Conservation (phyloP, 371 early-diverging fungal genomes). For the Nematocida homosporus region DNA sequence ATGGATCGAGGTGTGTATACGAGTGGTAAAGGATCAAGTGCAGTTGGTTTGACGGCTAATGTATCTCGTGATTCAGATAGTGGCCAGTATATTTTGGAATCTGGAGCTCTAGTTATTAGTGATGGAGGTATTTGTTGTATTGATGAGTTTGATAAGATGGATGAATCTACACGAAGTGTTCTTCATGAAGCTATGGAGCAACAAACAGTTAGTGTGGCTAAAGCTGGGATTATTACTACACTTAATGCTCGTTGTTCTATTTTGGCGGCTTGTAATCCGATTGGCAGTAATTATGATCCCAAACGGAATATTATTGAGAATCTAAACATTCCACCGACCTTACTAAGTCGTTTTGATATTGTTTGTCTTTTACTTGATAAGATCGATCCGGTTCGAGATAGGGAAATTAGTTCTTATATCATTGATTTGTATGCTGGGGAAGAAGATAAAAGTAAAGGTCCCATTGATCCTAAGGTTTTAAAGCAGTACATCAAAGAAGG, state of each 20-base stretch:
- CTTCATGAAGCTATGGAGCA: slow-evolving; percentile 69
- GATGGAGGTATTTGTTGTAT: slow-evolving; percentile 68
- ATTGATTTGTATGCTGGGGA: slow-evolving; percentile 55
- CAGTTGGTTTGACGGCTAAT: slow-evolving; percentile 96
- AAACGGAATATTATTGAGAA: slow-evolving; percentile 68
- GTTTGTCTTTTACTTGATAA: slow-evolving; percentile 67
- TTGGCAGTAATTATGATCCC: slow-evolving; percentile 67
- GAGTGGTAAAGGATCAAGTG: slow-evolving; percentile 92
- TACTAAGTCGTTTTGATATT: slow-evolving; percentile 68
- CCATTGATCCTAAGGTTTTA: slow-evolving; percentile 52
- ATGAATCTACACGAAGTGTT: slow-evolving; percentile 68
- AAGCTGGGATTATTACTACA: slow-evolving; percentile 69
- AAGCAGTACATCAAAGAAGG: slow-evolving; percentile 71
- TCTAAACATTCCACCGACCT: slow-evolving; percentile 67
- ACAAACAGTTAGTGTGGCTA: slow-evolving; percentile 68
- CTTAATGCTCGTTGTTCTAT: slow-evolving; percentile 68
- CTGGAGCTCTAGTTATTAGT: slow-evolving; percentile 67
- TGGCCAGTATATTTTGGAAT: slow-evolving; percentile 79
- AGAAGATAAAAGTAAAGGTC: slow-evolving; percentile 8
- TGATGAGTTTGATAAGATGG: slow-evolving; percentile 69
- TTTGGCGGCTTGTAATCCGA: slow-evolving; percentile 68
- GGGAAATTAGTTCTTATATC: slow-evolving; percentile 66
- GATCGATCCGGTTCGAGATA: slow-evolving; percentile 64
- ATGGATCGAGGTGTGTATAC: slow-evolving; percentile 96
- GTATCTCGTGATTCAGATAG: slow-evolving; percentile 93